These are phyloP conservation scores for Pseudogymnoascus sp. DNA, from an alignment of 2,329 filamentous ascomycete species.

Conservation along the genomic window DNA sequence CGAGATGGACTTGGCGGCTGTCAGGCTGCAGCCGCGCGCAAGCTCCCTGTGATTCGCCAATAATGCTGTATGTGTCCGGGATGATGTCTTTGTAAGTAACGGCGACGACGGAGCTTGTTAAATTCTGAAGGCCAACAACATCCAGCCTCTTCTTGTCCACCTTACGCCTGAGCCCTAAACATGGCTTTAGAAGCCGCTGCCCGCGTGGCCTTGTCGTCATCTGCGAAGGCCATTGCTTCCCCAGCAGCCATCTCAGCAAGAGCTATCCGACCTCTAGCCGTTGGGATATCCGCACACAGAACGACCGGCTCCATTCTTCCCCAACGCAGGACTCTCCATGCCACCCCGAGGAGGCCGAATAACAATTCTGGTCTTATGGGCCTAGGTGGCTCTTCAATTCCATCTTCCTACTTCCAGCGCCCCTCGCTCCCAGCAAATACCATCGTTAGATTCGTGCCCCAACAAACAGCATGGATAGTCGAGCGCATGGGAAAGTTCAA, in stretches of 20 bases:
- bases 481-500: slow-evolving; percentile 99
- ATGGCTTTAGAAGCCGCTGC: slow-evolving; percentile 13
- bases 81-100: not conserved
- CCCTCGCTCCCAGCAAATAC: slow-evolving; percentile 81
- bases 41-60: slow-evolving; percentile 3
- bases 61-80: not conserved
- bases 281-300: slow-evolving; percentile 14
- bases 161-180: slow-evolving; percentile 1
- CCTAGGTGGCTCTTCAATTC: slow-evolving; percentile 32
- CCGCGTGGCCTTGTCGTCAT: slow-evolving; percentile 19
- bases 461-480: slow-evolving; percentile 98
- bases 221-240: slow-evolving; percentile 13
- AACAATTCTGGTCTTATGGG: slow-evolving; percentile 24
- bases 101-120: not conserved
- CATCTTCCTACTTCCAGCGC: slow-evolving; percentile 74
- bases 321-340: slow-evolving; percentile 24
- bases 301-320: slow-evolving; percentile 9
- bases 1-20: not conserved
- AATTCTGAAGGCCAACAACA: slow-evolving; percentile 3
- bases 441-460: slow-evolving; percentile 91
- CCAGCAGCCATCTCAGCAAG: slow-evolving; percentile 14
- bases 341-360: slow-evolving; percentile 17
- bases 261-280: slow-evolving; percentile 14
- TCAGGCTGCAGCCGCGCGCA: slow-evolving; percentile 5
- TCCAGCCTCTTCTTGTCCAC: not conserved